Percentiles rank a stretch among this genome's conserved stretches.
phyloP scores from a whole-genome alignment of 2,329 filamentous ascomycete genomes.

The Trichoderma sp. region DNA sequence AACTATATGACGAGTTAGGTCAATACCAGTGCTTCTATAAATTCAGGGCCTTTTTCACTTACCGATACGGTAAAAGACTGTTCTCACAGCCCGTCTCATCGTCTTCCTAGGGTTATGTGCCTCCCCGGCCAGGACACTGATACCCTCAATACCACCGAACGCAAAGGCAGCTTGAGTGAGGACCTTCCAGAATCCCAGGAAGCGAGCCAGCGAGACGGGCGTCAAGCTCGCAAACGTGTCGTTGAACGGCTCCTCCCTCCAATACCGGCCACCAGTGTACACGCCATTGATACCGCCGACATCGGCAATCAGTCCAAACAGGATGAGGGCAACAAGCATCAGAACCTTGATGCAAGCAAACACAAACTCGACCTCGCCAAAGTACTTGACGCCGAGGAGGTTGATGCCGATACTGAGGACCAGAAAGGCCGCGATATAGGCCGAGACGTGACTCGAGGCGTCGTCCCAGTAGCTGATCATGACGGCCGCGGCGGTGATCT shows the following conservation, averaged over 20 bases:
- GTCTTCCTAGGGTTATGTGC: conserved; percentile 47
- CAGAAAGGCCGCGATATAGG: conserved; percentile 31
- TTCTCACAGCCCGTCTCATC: conserved; percentile 29
- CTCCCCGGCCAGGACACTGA: conserved; percentile 42
- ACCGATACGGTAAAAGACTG: conserved; percentile 31
- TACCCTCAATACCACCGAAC: conserved; percentile 38
- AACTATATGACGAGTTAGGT: not conserved
- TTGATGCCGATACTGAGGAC: conserved; percentile 31
- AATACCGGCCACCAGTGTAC: conserved; percentile 48
- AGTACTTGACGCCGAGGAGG: conserved; percentile 41
- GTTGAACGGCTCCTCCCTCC: conserved; percentile 45
- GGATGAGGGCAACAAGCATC: conserved; percentile 45
- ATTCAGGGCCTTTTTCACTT: not conserved
- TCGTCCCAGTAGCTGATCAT: conserved; percentile 34
- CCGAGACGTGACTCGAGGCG: conserved; percentile 21
- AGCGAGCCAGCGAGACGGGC: conserved; percentile 40
- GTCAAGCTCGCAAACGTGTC: conserved; percentile 36
- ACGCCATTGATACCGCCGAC: conserved; percentile 42
- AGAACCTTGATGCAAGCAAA: conserved; percentile 50
- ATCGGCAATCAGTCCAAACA: conserved; percentile 44
- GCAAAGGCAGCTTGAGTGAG: conserved; percentile 46
- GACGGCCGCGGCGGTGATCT: conserved; percentile 32
- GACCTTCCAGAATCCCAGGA: conserved; percentile 46
- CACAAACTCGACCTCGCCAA: conserved; percentile 53
- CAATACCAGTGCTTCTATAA: not conserved